phyloP scores from a whole-genome alignment of 306 rosid species.

The Myrica gale region DNA sequence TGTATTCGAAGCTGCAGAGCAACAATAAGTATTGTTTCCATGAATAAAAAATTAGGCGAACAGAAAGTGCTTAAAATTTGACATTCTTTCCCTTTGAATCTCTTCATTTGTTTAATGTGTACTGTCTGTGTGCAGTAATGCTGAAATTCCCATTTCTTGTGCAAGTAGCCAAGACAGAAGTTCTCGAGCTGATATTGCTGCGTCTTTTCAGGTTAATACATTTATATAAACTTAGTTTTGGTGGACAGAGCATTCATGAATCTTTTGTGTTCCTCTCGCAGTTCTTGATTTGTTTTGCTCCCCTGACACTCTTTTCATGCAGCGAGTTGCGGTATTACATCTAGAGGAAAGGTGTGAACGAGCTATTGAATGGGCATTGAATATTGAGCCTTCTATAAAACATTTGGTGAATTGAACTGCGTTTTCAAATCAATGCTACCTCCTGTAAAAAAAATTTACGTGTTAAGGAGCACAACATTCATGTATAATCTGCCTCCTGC shows the following conservation, averaged over 20 bases:
- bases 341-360: constrained; percentile 92
- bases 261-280: constrained; percentile 7
- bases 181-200: constrained; percentile 90
- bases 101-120: constrained; percentile 22
- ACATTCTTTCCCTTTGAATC: not conserved
- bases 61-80: not conserved
- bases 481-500: constrained; percentile 33
- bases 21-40: constrained; percentile 4
- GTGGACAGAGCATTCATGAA: constrained; percentile 6
- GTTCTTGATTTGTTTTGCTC: constrained; percentile 10
- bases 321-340: constrained; percentile 89
- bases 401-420: constrained; percentile 56
- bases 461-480: constrained; percentile 11
- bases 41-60: constrained; percentile 13
- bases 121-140: constrained; percentile 54
- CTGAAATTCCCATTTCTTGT: constrained; percentile 65
- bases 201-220: constrained; percentile 85
- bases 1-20: not conserved
- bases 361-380: constrained; percentile 89
- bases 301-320: constrained; percentile 25
- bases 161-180: constrained; percentile 65
- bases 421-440: constrained; percentile 21
- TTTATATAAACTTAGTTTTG: constrained; percentile 6
- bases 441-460: constrained; percentile 1
- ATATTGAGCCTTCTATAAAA: constrained; percentile 86